A percentile compares a stretch with the other conserved stretches of the same genome.
phyloP scores from a whole-genome alignment of 495 filamentous ascomycete species.

The Aspergillus biplanus region DNA sequence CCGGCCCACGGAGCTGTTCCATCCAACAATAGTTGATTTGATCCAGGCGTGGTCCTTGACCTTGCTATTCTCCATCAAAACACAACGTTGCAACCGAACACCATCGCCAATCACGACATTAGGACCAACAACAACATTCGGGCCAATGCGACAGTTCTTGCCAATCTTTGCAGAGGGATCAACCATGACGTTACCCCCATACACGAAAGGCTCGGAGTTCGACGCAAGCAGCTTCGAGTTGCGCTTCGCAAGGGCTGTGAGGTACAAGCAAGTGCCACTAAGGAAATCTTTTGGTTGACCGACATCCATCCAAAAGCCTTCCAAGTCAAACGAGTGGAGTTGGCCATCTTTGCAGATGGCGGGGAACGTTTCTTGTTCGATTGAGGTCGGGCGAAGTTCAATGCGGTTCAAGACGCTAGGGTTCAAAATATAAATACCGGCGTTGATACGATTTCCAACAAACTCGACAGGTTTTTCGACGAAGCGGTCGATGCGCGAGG shows the following conservation, averaged over 20 bases:
- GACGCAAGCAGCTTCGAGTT: conserved; percentile 83
- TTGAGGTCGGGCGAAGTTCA: conserved; percentile 96
- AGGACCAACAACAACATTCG: conserved; percentile 95
- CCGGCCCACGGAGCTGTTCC: conserved; percentile 94
- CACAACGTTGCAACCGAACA: conserved; percentile 91
- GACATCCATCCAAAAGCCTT: conserved; percentile 99
- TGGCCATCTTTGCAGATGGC: conserved; percentile 88
- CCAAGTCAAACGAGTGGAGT: conserved; percentile 96
- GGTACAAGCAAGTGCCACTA: conserved; percentile 93
- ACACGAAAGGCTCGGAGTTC: conserved; percentile 75
- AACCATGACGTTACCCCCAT: conserved; percentile 96
- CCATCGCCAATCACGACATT: conserved; percentile 95
- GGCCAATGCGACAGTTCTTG: conserved; percentile 97
- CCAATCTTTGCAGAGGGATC: conserved; percentile 96
- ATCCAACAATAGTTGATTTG: conserved; percentile 98
- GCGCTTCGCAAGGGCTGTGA: conserved; percentile 91
- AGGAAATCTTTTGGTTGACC: conserved; percentile 99
- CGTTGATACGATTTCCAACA: conserved; percentile 99
- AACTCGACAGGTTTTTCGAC: conserved; percentile 99
- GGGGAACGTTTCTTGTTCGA: conserved; percentile 99
- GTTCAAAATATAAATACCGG: conserved; percentile 98
- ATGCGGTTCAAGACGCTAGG: conserved; percentile 88
- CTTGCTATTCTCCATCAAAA: conserved; percentile 84
- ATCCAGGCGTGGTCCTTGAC: conserved; percentile 99
- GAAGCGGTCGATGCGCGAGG: conserved; percentile 95